These are phyloP conservation scores for Setomelanomma holmii DNA, from an alignment of 2,329 filamentous ascomycete species.

Conservation along the genomic window DNA sequence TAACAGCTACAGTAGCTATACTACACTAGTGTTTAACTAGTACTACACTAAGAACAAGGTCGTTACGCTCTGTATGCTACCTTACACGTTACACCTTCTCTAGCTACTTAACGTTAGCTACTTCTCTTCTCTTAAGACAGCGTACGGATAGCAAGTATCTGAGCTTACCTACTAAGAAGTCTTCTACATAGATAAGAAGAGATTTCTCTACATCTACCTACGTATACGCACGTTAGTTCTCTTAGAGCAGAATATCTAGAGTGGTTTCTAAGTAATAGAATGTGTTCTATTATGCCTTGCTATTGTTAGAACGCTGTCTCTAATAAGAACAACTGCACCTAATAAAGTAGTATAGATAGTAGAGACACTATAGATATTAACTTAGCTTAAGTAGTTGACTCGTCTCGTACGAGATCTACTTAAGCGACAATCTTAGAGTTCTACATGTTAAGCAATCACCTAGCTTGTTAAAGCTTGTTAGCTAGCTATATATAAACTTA, in stretches of 20 bases:
- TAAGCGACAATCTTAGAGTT: too few relatives aligned
- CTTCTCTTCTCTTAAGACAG: slow-evolving; percentile 20
- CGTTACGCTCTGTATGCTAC: slow-evolving; percentile 13
- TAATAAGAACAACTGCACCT: too few relatives aligned
- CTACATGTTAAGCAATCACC: too few relatives aligned
- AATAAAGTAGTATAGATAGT: too few relatives aligned
- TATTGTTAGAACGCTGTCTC: too few relatives aligned
- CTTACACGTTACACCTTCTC: slow-evolving; percentile 9
- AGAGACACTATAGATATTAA: too few relatives aligned
- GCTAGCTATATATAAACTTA: slow-evolving; percentile 6
- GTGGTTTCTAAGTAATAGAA: slow-evolving; percentile 19
- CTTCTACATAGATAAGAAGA: slow-evolving; percentile 9
- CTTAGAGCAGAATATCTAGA: slow-evolving; percentile 16
- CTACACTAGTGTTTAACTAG: slow-evolving; percentile 10
- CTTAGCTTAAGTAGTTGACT: too few relatives aligned
- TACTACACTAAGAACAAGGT: slow-evolving; percentile 16
- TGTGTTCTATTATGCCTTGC: slow-evolving; percentile 18
- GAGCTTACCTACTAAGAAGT: slow-evolving; percentile 4
- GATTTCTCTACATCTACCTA: slow-evolving; percentile 12
- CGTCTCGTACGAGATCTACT: too few relatives aligned
- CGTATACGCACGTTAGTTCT: too few relatives aligned
- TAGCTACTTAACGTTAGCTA: slow-evolving; percentile 14
- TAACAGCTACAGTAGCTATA: slow-evolving; percentile 12
- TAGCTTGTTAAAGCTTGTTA: slow-evolving; percentile 23
- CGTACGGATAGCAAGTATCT: too few relatives aligned